Evolutionary conservation across 2,329 filamentous ascomycete genomes (phyloP).

Genomic region (Epichloe uncinata): DNA sequence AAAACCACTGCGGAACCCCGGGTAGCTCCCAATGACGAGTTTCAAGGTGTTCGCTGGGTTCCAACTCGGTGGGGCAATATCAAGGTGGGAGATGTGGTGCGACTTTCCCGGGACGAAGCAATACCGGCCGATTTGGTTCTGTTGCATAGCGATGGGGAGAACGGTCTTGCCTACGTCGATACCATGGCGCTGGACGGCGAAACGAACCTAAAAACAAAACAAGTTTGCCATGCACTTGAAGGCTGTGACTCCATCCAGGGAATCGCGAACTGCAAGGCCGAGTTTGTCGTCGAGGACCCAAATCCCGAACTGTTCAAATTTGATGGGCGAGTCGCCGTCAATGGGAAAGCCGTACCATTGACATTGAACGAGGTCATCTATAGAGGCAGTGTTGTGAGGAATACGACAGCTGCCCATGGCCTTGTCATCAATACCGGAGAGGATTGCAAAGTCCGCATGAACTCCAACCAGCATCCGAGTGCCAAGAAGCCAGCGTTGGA

Average conservation of each 20-base stretch:
- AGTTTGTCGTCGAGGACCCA: constrained; percentile 62
- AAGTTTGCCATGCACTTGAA: constrained; percentile 47
- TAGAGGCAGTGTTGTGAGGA: constrained; percentile 72
- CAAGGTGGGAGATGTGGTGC: constrained; percentile 36
- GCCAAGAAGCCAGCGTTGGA: constrained; percentile 75
- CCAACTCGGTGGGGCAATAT: constrained; percentile 30
- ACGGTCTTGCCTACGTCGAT: constrained; percentile 69
- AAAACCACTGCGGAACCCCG: constrained; percentile 17
- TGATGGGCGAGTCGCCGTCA: constrained; percentile 51
- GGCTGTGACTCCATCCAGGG: constrained; percentile 40
- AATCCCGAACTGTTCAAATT: constrained; percentile 69
- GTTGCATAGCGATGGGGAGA: constrained; percentile 62
- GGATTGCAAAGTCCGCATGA: constrained; percentile 88
- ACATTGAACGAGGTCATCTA: constrained; percentile 76
- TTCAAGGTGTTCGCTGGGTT: constrained; percentile 42
- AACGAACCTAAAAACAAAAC: constrained; percentile 69
- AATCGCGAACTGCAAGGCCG: constrained; percentile 41
- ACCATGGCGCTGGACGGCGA: constrained; percentile 78
- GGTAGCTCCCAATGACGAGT: constrained; percentile 41
- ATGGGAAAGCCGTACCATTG: constrained; percentile 49
- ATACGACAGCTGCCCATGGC: constrained; percentile 60
- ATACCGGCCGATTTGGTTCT: constrained; percentile 75
- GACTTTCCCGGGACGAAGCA: constrained; percentile 54
- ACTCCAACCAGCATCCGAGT: constrained; percentile 74
- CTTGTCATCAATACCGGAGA: constrained; percentile 81